A percentile compares a stretch with the other conserved stretches of the same genome.
Evolutionary conservation across 345 rosid genomes (phyloP).

Genomic region (Conringia planisiliqua): DNA sequence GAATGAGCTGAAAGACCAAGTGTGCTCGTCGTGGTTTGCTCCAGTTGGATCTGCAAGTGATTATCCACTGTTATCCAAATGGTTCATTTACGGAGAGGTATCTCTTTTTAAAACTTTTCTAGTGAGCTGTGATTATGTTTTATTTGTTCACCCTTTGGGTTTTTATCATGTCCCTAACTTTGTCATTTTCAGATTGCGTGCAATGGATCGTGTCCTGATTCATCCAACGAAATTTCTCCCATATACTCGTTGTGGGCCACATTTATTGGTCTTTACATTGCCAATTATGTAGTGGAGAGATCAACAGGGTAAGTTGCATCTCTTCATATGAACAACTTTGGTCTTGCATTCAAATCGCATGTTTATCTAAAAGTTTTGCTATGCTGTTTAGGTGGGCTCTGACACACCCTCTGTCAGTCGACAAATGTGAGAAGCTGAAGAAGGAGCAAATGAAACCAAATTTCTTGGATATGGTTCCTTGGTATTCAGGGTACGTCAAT

Average conservation of each 20-base stretch:
- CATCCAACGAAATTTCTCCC: slow-evolving; percentile 94
- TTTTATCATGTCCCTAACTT: slow-evolving; percentile 2
- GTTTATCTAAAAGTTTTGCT: background rate
- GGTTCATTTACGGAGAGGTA: slow-evolving; percentile 99
- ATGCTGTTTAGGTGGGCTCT: slow-evolving; percentile 83
- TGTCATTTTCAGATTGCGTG: slow-evolving; percentile 50
- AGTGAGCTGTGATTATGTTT: background rate
- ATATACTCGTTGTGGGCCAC: slow-evolving; percentile 99
- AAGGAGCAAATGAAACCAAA: slow-evolving; percentile 86
- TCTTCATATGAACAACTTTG: background rate
- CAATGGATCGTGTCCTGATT: slow-evolving; percentile 60
- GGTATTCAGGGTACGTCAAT: slow-evolving; percentile 92
- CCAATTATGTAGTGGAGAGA: slow-evolving; percentile 96
- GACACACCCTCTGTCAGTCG: slow-evolving; percentile 79
- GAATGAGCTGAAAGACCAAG: slow-evolving; percentile 88
- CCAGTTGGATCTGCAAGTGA: slow-evolving; percentile 99
- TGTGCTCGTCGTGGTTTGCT: slow-evolving; percentile 99
- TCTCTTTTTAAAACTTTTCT: background rate
- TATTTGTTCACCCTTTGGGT: background rate
- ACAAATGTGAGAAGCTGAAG: slow-evolving; percentile 74
- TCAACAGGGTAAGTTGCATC: slow-evolving; percentile 84
- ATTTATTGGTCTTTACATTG: slow-evolving; percentile 96
- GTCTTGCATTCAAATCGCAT: background rate
- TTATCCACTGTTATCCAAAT: slow-evolving; percentile 93
- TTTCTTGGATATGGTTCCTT: slow-evolving; percentile 99